Base-by-base conservation (phyloP, 805 yeast species). In the Wickerhamomyces pijperi region DNA sequence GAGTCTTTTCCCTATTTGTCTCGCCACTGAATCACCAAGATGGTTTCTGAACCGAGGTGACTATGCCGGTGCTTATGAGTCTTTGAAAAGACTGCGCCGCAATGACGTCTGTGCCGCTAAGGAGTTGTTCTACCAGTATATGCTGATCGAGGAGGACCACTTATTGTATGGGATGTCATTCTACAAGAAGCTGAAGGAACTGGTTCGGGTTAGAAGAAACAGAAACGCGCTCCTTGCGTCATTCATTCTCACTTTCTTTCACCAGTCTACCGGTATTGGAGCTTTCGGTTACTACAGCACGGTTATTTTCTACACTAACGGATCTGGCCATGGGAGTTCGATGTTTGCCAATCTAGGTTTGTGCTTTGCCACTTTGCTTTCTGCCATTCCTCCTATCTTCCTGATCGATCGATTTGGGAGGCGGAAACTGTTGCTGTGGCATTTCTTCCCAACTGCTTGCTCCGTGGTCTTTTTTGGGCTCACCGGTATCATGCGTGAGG, bases 231-330 rank as follows among this genome's bases (percentile, higher is more conserved):
- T 84, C 7, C 49, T 80, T 41, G 94, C 84, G 40, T 76, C 94
- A 3, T 80, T 81, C 72, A 70, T 84, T 46, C 85, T 78, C 43
- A 85, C 86, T 76, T 82, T 84, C 54, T 80, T 81, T 85, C 95
- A 85, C 64, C 94, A 85, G 58, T 82, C 84, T 63, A 85, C 94
- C 61, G 95, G 95, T 49, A 75, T 85, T 57, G 85, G 85, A 53
- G 90, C 84, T 39, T 83, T 85, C 60, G 90, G 94, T 16, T 82
- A 83, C 61, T 85, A 82, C 59, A 81, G 90, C 1, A 78, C 92
- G 0, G 68, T 82, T 9, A 84, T 85, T 42, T 85, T 85, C 61
- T 58, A 77, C 41, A 21, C 23, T 72, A 32, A 74, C 71, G 44
- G 23, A 21, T 7, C 9, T 21, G 23, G 6, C 23, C 6, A 21